These are phyloP conservation scores for Solanum medicagineum DNA, from an alignment of 257 asterid genomes.

Conservation along the genomic window DNA sequence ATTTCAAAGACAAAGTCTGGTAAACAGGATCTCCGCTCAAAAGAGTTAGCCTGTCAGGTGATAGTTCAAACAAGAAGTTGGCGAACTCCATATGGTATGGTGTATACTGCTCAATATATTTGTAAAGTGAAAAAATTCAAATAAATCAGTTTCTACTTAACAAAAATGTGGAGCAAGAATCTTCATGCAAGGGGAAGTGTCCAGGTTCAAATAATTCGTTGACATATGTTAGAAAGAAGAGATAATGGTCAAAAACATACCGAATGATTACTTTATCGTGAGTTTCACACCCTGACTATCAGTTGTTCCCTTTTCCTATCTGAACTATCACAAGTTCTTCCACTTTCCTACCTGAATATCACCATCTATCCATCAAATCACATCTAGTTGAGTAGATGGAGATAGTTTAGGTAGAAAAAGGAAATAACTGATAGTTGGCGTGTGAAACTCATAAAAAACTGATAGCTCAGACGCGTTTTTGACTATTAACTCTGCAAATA, in stretches of 20 bases:
- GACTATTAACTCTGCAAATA: not conserved
- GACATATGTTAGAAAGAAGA: not conserved
- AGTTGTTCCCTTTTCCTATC: no score
- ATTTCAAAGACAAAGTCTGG: not conserved
- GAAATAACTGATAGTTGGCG: not conserved
- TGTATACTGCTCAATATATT: not conserved
- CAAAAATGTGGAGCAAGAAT: not conserved
- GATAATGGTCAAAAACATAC: not conserved
- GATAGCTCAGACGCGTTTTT: not conserved
- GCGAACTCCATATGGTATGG: not conserved
- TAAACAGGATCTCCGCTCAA: not conserved
- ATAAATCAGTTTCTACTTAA: not conserved
- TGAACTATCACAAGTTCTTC: not conserved
- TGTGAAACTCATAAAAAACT: not conserved
- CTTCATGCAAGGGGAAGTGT: not conserved
- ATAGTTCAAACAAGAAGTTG: not conserved
- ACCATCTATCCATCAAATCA: not conserved
- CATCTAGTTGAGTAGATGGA: not conserved
- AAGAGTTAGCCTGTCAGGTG: not conserved
- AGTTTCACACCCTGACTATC: not conserved
- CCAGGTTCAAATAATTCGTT: not conserved
- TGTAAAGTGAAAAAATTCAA: not conserved
- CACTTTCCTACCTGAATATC: not conserved
- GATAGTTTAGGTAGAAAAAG: not conserved
- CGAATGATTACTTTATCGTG: not conserved